A percentile compares a stretch with the other conserved stretches of the same genome.
These are phyloP conservation scores for Euphrasia confusa DNA, from an alignment of 257 asterid species.

Conservation along the genomic window DNA sequence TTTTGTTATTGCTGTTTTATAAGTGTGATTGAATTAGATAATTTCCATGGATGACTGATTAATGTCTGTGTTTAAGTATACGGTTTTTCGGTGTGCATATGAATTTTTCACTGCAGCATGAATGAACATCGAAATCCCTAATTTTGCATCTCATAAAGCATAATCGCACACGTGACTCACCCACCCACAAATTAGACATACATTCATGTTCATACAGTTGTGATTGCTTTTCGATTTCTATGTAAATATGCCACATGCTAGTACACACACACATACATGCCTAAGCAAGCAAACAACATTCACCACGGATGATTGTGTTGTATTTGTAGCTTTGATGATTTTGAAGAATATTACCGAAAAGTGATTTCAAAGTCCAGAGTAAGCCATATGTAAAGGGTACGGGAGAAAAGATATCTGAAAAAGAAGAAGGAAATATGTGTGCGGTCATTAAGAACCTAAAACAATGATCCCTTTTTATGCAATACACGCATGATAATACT, in stretches of 20 bases:
- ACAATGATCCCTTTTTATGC: not conserved
- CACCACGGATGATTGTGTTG: not conserved
- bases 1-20: too few relatives aligned
- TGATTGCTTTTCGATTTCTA: not conserved
- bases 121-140: not conserved
- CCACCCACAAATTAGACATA: not conserved
- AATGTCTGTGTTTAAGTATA: not conserved
- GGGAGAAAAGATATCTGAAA: not conserved
- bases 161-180: too few relatives aligned
- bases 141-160: not conserved
- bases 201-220: not conserved
- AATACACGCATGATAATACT: not conserved
- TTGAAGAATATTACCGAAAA: not conserved
- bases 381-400: not conserved
- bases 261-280: not conserved
- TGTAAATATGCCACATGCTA: not conserved
- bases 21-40: not conserved
- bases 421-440: not conserved
- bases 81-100: not conserved
- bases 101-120: not conserved
- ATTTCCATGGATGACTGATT: constrained; percentile 1
- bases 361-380: not conserved
- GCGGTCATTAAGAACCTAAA: not conserved
- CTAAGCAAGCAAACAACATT: not conserved
- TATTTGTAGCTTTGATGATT: not conserved